Conservation (phyloP, 495 filamentous ascomycete species). For the Barbatosphaeria neglecta region DNA sequence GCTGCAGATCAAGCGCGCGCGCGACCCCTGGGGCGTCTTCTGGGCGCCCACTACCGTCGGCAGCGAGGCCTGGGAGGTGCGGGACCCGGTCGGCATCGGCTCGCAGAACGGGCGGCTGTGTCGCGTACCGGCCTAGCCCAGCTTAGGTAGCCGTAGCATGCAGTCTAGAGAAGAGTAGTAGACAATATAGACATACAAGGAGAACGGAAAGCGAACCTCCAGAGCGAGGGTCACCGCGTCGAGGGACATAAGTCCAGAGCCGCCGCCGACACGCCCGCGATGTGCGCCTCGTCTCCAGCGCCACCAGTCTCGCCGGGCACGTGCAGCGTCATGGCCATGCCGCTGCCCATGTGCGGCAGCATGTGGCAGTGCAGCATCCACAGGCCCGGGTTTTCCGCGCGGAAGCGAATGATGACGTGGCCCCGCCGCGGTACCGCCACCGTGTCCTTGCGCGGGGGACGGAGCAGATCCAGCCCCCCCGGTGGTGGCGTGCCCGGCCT, state of each 20-base stretch:
- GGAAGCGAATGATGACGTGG: conserved; percentile 45
- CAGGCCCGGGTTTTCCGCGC: conserved; percentile 52
- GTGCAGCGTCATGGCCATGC: conserved; percentile 3
- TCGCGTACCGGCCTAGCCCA: conserved; percentile 16
- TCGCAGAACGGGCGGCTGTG: conserved; percentile 28
- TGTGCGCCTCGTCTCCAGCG: conserved; percentile 6
- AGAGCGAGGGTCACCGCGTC: too few relatives aligned
- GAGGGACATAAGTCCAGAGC: background rate
- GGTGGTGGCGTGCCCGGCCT: conserved; percentile 45
- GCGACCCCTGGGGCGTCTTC: conserved; percentile 44
- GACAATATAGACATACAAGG: too few relatives aligned
- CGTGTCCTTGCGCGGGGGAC: conserved; percentile 38
- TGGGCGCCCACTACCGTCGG: conserved; percentile 44
- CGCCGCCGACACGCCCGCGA: background rate
- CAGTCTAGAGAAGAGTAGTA: too few relatives aligned
- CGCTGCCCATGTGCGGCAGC: conserved; percentile 45
- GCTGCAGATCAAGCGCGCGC: conserved; percentile 34
- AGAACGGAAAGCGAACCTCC: too few relatives aligned
- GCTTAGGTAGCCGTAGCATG: too few relatives aligned
- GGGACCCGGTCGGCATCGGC: conserved; percentile 12
- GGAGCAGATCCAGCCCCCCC: conserved; percentile 47
- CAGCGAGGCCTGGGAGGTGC: conserved; percentile 38
- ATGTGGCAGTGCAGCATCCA: conserved; percentile 61
- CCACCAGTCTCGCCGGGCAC: too few relatives aligned
- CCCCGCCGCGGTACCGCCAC: conserved; percentile 50